These are phyloP conservation scores for Sporobolomyces roseus DNA, from an alignment of 768 basidiomycete genomes.

Conservation along the genomic window DNA sequence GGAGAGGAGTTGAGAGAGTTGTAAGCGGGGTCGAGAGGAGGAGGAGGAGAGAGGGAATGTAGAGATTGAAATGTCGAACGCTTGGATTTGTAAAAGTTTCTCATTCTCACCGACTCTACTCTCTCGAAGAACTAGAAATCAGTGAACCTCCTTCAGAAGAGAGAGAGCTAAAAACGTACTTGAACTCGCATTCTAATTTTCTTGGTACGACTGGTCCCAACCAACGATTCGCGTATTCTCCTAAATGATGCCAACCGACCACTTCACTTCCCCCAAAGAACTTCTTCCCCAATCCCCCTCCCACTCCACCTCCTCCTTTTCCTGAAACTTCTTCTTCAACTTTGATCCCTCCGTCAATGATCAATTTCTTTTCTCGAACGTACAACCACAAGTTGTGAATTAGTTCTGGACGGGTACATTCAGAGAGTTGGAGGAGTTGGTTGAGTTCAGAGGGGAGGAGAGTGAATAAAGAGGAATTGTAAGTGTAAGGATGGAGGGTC, in stretches of 20 bases:
- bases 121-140: no score
- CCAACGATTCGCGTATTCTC: conserved; percentile 77
- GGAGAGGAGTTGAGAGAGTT: background rate
- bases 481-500: background rate
- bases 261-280: conserved; percentile 65
- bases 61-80: background rate
- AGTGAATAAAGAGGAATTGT: conserved; percentile 8
- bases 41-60: background rate
- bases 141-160: no score
- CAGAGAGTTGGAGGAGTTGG: conserved; percentile 74
- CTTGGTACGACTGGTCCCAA: conserved; percentile 74
- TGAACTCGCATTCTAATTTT: conserved; percentile 13
- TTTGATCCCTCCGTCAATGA: conserved; percentile 36
- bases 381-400: conserved; percentile 66
- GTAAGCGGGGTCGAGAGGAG: background rate
- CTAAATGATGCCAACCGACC: conserved; percentile 71
- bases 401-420: conserved; percentile 59
- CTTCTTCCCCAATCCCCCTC: conserved; percentile 50
- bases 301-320: no score
- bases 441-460: conserved; percentile 54
- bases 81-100: background rate
- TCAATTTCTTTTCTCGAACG: conserved; percentile 56
- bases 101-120: background rate
- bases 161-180: no score
- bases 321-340: background rate